Evolutionary conservation across 106 monocot species (phyloP).

Genomic region (Gastrodia elata): DNA sequence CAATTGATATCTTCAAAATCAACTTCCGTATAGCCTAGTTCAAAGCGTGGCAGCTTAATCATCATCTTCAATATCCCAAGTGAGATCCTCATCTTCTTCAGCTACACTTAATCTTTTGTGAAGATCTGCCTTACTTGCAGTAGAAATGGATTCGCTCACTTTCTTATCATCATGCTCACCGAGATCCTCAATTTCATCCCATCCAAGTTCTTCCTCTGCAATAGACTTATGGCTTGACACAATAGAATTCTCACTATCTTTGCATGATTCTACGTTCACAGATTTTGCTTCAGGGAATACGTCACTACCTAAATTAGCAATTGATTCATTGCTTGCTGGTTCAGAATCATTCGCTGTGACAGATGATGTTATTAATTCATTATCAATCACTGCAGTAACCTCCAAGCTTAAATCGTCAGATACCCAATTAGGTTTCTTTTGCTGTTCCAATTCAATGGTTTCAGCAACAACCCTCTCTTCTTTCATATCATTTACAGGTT

Average conservation of each 20-base stretch:
- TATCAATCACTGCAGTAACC: background rate
- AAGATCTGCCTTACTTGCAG: constrained; percentile 40
- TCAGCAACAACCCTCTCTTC: constrained; percentile 7
- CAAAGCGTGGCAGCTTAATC: constrained; percentile 23
- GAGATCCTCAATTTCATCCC: constrained; percentile 96
- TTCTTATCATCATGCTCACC: constrained; percentile 76
- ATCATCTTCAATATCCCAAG: constrained; percentile 98
- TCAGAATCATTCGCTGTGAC: constrained; percentile 7
- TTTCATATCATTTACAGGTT: constrained; percentile 5
- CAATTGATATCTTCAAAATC: constrained; percentile 1
- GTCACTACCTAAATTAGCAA: constrained; percentile 24
- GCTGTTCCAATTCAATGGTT: constrained; percentile 2
- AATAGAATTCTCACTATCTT: constrained; percentile 57
- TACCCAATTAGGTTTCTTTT: constrained; percentile 10
- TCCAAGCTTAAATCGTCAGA: constrained; percentile 11
- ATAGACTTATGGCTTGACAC: constrained; percentile 56
- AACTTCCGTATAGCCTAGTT: background rate
- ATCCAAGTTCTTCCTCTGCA: constrained; percentile 73
- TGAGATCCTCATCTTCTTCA: constrained; percentile 79
- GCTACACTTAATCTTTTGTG: constrained; percentile 46
- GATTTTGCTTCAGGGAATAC: constrained; percentile 15
- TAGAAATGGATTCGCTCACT: constrained; percentile 13
- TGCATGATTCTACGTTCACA: constrained; percentile 35
- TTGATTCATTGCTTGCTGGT: constrained; percentile 9
- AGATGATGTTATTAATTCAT: constrained; percentile 1